Evolutionary conservation across 768 basidiomycete genomes (phyloP).

Genomic region (Pulveroboletus sp.): DNA sequence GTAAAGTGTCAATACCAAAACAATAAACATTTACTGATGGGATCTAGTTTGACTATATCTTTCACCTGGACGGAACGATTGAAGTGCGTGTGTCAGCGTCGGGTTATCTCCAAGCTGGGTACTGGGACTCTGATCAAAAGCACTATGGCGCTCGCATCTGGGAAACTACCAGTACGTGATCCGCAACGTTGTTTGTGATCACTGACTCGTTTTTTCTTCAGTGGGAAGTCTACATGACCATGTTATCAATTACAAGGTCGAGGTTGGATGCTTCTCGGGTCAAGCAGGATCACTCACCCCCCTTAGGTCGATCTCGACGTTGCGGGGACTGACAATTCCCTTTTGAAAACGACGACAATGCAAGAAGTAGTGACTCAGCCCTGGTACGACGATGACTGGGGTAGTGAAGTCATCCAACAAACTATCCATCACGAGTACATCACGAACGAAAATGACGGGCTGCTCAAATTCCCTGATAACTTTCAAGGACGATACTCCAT

Average conservation of each 20-base stretch:
- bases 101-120: slow-evolving; percentile 64
- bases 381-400: slow-evolving; percentile 61
- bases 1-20: slow-evolving; percentile 14
- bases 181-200: neutral
- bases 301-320: slow-evolving; percentile 59
- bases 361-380: slow-evolving; percentile 46
- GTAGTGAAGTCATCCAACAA: slow-evolving; percentile 49
- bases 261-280: neutral
- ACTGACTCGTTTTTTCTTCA: slow-evolving; percentile 13
- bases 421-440: slow-evolving; percentile 46
- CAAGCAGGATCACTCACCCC: slow-evolving; percentile 1
- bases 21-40: slow-evolving; percentile 2
- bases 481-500: slow-evolving; percentile 55
- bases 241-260: slow-evolving; percentile 59
- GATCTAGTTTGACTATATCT: slow-evolving; percentile 59
- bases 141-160: slow-evolving; percentile 53
- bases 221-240: slow-evolving; percentile 69
- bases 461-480: slow-evolving; percentile 49
- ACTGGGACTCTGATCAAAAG: slow-evolving; percentile 47
- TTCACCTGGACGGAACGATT: slow-evolving; percentile 62
- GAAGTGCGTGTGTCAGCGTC: slow-evolving; percentile 66
- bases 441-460: slow-evolving; percentile 46
- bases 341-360: slow-evolving; percentile 46
- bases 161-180: slow-evolving; percentile 46
- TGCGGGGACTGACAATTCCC: slow-evolving; percentile 52